Evolutionary conservation across 495 filamentous ascomycete species (phyloP), one percentile per base, ranked within the genome.

Genomic region (Corynascus novoguineensis): DNA sequence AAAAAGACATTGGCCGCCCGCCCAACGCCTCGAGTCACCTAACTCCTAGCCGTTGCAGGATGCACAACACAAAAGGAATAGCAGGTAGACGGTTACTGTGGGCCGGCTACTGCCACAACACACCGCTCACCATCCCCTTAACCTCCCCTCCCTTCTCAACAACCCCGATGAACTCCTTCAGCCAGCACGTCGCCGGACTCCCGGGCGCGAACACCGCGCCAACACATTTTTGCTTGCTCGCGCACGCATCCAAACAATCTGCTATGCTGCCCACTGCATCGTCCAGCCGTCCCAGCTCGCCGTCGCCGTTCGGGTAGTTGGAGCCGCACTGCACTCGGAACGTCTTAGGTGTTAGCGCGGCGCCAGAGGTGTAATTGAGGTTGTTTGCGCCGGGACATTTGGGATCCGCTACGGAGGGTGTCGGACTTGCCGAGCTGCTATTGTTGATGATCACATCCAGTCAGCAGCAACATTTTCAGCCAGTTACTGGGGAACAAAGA

Each of bases 111-210:
- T 45, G 42, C 42, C 59, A 58, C 38, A 64, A 41, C 17, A 64
- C 29, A 0, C 55, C 62, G 12, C 51, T 58, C 35, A 59, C 53
- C 40, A 47, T 37, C 17, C 42, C 48, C 11, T 17, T 15, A 9
- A 7, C 41, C 5, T 7, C 15, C 12, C 24, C 49, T 3, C 6
- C 28, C 0, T 46, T 50, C 48, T 28, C 5, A 11, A 45, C 22
- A 10, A 38, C 35, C 11, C 53, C 57, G 3, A 62, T n/a, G 42
- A 42, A 64, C 56, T 64, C 27, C 54, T 67, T 67, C 41, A 67
- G 45, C 61, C 61, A 64, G 41, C 64, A 67, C 42, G 56, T 17
- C 17, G 4, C 24, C 38, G 51, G 15, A 4, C 40, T 50, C 34
- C 5, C 25, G 15, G 35, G 25, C 19, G 28, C 54, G 19, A 51